Conservation (phyloP, 148 eudicot species). For the Silene uniflora region DNA sequence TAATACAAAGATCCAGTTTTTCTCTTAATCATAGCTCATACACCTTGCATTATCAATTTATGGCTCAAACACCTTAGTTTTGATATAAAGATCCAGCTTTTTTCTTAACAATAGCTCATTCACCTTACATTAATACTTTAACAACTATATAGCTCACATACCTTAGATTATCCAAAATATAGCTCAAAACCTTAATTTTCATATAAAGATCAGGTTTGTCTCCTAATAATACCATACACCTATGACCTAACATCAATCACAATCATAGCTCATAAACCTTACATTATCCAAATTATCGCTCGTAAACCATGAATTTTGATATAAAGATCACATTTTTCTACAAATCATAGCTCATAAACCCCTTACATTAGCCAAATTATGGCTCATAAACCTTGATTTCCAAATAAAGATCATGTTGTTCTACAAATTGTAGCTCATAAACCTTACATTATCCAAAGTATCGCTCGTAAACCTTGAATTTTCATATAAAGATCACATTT, state of each 20-base stretch:
- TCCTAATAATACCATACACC: too few relatives aligned
- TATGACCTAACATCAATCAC: too few relatives aligned
- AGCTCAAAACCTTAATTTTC: neutral
- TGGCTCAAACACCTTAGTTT: too few relatives aligned
- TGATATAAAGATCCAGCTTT: too few relatives aligned
- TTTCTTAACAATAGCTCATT: too few relatives aligned
- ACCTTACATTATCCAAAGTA: neutral
- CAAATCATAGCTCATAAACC: neutral
- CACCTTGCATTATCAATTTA: neutral
- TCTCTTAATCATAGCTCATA: neutral
- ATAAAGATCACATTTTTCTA: neutral
- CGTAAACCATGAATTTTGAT: neutral
- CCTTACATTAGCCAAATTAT: neutral
- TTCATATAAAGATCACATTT: constrained; percentile 2
- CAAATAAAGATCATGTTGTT: constrained; percentile 1
- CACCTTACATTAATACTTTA: neutral
- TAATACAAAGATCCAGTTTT: neutral
- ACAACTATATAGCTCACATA: neutral
- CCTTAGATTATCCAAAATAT: neutral
- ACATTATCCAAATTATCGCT: neutral
- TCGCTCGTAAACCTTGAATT: neutral
- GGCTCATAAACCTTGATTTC: neutral
- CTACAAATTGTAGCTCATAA: neutral
- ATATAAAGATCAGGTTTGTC: neutral
- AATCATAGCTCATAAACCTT: neutral